phyloP scores from a whole-genome alignment of 2,329 filamentous ascomycete species.

The Dactylellina leptospora region DNA sequence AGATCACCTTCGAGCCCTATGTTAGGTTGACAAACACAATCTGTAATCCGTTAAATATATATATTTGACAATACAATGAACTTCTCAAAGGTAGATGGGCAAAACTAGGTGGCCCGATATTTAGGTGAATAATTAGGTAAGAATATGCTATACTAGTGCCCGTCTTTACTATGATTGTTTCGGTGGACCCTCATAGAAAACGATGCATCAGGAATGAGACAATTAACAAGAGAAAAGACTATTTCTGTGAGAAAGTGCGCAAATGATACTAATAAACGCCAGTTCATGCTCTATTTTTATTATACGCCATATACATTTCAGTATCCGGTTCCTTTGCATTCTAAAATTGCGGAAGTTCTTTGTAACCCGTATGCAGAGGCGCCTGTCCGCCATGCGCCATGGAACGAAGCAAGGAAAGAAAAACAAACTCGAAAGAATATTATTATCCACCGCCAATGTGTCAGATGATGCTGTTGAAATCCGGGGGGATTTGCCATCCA shows the following conservation, averaged over 20 bases:
- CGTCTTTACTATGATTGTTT: too few species aligned
- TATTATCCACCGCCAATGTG: too few species aligned
- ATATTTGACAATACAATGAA: too few species aligned
- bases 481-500: slow-evolving; percentile 76
- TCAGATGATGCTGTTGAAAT: slow-evolving; percentile 62
- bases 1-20: slow-evolving; percentile 32
- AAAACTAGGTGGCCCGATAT: too few species aligned
- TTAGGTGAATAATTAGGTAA: too few species aligned
- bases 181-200: too few species aligned
- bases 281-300: slow-evolving; percentile 3
- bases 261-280: slow-evolving; percentile 13
- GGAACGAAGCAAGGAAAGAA: neutral
- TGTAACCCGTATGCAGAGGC: slow-evolving; percentile 3
- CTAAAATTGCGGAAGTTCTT: slow-evolving; percentile 8
- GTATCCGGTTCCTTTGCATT: neutral
- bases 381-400: slow-evolving; percentile 5
- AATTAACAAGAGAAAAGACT: too few species aligned
- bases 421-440: neutral
- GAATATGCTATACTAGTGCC: too few species aligned
- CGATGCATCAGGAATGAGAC: too few species aligned
- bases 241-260: slow-evolving; percentile 6
- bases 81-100: too few species aligned
- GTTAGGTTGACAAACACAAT: too few species aligned
- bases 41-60: too few species aligned
- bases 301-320: slow-evolving; percentile 12